phyloP scores from a whole-genome alignment of 768 basidiomycete genomes.

The Serpula lacrymans region DNA sequence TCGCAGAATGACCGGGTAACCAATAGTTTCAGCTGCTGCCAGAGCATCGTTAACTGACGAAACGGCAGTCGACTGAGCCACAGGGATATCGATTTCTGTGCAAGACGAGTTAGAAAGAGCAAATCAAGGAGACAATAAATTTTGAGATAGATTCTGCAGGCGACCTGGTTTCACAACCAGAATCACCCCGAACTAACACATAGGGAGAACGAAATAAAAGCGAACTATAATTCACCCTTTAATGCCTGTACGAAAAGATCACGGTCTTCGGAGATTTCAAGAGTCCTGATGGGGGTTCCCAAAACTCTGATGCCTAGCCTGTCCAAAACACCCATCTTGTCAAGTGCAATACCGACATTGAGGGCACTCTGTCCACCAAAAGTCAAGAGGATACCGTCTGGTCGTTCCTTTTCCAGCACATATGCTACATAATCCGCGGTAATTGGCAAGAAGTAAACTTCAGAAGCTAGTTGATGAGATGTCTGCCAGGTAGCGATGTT shows the following conservation, averaged over 20 bases:
- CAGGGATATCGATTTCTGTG: slow-evolving; percentile 97
- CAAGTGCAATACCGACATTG: slow-evolving; percentile 95
- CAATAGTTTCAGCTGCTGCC: slow-evolving; percentile 84
- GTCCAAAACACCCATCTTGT: slow-evolving; percentile 94
- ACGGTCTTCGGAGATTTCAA: slow-evolving; percentile 96
- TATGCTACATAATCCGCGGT: slow-evolving; percentile 98
- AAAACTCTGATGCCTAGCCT: slow-evolving; percentile 90
- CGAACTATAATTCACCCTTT: slow-evolving; percentile 59
- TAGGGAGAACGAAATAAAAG: neutral
- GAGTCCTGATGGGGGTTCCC: slow-evolving; percentile 90
- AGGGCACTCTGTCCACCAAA: slow-evolving; percentile 98
- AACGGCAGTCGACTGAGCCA: slow-evolving; percentile 92
- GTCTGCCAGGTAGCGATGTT: slow-evolving; percentile 99
- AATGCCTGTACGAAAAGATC: slow-evolving; percentile 95
- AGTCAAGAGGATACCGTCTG: slow-evolving; percentile 94
- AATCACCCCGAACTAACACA: neutral
- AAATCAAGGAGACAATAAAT: neutral
- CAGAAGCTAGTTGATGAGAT: slow-evolving; percentile 92
- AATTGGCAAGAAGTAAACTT: slow-evolving; percentile 97
- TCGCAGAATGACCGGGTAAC: slow-evolving; percentile 96
- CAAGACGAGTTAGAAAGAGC: neutral
- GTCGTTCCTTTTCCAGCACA: slow-evolving; percentile 96
- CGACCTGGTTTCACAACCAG: neutral
- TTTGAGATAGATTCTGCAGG: neutral
- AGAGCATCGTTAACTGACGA: slow-evolving; percentile 94